Percentiles rank a stretch among this genome's conserved stretches.
Conservation (phyloP, 306 rosid genomes). For the Fragaria nilgerrensis region DNA sequence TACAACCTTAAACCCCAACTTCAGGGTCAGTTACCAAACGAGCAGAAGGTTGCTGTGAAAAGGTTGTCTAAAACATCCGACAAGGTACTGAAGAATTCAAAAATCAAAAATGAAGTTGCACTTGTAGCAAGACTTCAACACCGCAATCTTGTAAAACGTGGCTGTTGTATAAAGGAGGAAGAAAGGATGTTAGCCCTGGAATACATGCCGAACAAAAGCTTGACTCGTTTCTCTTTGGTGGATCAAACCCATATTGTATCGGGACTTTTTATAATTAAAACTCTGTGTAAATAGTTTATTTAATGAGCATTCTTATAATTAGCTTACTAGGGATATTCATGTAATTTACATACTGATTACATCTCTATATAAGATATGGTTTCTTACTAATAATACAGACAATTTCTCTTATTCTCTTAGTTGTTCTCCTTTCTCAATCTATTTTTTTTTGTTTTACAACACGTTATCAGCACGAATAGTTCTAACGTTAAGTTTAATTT, state of each 20-base stretch:
- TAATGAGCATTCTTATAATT: too few species aligned
- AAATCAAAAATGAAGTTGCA: not conserved
- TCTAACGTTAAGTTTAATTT: too few species aligned
- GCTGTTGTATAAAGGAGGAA: constrained; percentile 42
- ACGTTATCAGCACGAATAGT: too few species aligned
- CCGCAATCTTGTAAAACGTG: constrained; percentile 57
- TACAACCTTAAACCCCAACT: not conserved
- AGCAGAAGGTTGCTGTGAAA: constrained; percentile 32
- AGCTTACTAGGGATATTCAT: too few species aligned
- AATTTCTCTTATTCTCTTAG: too few species aligned
- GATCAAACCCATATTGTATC: not conserved
- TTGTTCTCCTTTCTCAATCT: too few species aligned
- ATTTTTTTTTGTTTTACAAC: too few species aligned
- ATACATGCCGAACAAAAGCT: constrained; percentile 54
- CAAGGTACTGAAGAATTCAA: constrained; percentile 59
- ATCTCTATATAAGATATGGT: too few species aligned
- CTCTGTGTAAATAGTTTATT: too few species aligned
- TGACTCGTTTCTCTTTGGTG: constrained; percentile 54
- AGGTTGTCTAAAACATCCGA: constrained; percentile 46
- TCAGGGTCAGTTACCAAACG: constrained; percentile 25
- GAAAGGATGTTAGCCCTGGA: constrained; percentile 57
- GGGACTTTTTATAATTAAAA: too few species aligned
- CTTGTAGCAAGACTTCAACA: constrained; percentile 63
- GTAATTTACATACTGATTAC: too few species aligned
- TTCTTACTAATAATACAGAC: too few species aligned